Evolutionary conservation across 1,284 basidiomycete genomes (phyloP), one percentile per base, ranked within the genome.

Genomic region (Cutaneotrichosporon sp.): DNA sequence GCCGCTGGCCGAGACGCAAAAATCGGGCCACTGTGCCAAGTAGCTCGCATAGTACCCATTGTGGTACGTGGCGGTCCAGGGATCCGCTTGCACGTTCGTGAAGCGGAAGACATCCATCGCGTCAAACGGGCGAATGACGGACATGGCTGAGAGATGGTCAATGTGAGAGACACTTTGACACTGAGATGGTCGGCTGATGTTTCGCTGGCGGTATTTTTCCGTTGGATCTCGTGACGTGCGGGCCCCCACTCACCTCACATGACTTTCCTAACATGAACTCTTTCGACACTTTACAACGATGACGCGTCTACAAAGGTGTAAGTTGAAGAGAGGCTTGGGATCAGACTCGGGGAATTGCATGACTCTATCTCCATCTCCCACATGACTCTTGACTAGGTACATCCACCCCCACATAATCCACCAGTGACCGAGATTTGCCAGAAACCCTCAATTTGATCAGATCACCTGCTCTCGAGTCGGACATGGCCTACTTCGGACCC

Each of bases 1-100:
- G 32, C 71, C 70, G 52, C 65, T 60, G 5, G 71, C 70, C 5
- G 74, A 61, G 6, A 76, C 62, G 62, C 77, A 79, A 50, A 75
- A 72, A 26, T 76, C 73, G 6, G 78, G 78, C 76, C 76, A 79
- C 66, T 73, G 72, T 6, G 76, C 76, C 21, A 73, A 65, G 51
- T 80, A 80, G n/a, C 63, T 71, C 11, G 74, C 66, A 58, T 80
- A 80, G 66, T 80, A 80, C 30, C 75, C 76, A 52, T 67, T 76
- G 60, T 75, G 73, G 66, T 80, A 80, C 73, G 83, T 84, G 51
- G 83, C 83, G n/a, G 83, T 84, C 82, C 83, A 84, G 30, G 81
- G 72, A 68, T 84, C 83, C 34, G 81, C 75, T 65, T 84, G 83
- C 69, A 84, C 81, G 38, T 74, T 75, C 73, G 83, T 83, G 76